Evolutionary conservation across 352 stramenopile genomes (phyloP), one percentile per base, ranked within the genome.

Genomic region (Globisporangium perplexum): DNA sequence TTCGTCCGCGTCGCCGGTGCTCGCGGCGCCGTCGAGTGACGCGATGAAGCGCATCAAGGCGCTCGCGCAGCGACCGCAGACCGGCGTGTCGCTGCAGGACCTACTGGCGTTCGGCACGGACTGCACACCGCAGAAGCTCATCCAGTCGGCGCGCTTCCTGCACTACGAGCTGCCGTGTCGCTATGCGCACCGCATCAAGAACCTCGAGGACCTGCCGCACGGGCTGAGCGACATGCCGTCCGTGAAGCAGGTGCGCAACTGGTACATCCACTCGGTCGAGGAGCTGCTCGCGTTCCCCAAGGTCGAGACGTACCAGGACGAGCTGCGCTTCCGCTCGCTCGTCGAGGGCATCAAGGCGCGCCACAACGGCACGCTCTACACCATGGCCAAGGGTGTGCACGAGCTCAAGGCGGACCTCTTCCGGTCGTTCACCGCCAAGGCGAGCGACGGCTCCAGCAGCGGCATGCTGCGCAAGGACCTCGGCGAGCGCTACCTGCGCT

Each of bases 371-470:
- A 98, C 98, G 26, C 81, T 99, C 14, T 97, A 99, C 36, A 99
- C 98, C 23, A 99, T 99, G 95, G 97, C 98, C n/a, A 95, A 96
- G 54, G 97, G 96, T 36, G 95, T 98, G 8, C 97, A 98, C 63
- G 94, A 99, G 81, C 90, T 99, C 60, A 96, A 98, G 53, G 77
- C 92, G 68, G 68, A 96, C 53, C 63, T 92, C 17, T 86, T 96
- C 55, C 68, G 72, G 22, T 82, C 86, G 26, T 89, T 91, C 59
- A 65, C 71, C 2, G 68, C 71, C 49, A 83, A 81, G 53, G 42
- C 59, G 12, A 62, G 72, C 8, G 49, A 53, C 14, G 57, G 61
- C 12, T 26, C 22, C 10, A 28, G 4, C 11, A 46, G 20, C 22
- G 41, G 41, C n/a, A 46, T 46, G 41, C 41, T 69, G 42, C 67